Evolutionary conservation across 768 basidiomycete genomes (phyloP), one percentile per base, ranked within the genome.

Genomic region (Podaxis pistillaris): DNA sequence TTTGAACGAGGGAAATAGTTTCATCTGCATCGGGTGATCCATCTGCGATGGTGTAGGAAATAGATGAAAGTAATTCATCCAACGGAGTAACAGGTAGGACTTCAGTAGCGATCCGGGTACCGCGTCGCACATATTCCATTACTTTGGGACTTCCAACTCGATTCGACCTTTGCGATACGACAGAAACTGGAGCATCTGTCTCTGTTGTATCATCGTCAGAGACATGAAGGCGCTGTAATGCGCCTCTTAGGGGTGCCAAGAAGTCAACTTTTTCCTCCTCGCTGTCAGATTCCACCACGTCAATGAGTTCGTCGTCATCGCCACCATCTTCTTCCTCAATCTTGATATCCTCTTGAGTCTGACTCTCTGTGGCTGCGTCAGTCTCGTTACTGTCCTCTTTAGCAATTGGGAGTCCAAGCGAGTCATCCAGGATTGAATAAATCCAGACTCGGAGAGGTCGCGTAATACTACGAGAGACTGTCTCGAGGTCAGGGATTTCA

Each of bases 401-500:
- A n/a, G 50, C 33, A n/a, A 74, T 73, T 0, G 84, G 81, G 24
- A 93, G 74, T 47, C 90, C 91, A 50, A 90, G 76, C 17, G 82
- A 83, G 66, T 88, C 84, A 56, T 90, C 86, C 46, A 93, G 68
- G 26, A 93, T 76, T 0, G 90, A 80, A 69, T 90, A 89, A 33
- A 81, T 75, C 87, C 88, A 91, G 56, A 75, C 70, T 15, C 89
- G 81, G 53, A 93, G 79, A 1, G 84, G 83, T 33, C 86, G 74
- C 4, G 86, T 86, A 12, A 93, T 81, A 58, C 82, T 86, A 61
- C 84, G 75, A 19, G 83, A 76, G 11, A 89, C 87, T 0, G 84
- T 85, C 70, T 91, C 89, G 33, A 81, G 56, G 71, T 94, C 91
- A 0, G 92, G 92, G 66, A 86, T 83, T 64, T 94, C 92, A 19